Conservation (phyloP, 73 alveolate genomes). For the Diophrys appendiculata region DNA sequence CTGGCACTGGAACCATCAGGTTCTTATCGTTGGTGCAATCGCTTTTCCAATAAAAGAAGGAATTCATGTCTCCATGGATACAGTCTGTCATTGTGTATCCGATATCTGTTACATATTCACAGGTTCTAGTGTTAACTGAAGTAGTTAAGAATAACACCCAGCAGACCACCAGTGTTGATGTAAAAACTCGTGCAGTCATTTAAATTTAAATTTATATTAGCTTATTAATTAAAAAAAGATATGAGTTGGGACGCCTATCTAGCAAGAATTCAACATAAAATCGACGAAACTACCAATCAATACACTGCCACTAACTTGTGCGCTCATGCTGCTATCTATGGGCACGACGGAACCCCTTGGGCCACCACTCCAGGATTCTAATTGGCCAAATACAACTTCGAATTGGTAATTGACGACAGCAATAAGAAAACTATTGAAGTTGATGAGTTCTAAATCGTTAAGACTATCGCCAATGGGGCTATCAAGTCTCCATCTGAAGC, state of each 20-base stretch:
- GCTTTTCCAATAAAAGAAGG: too few species aligned
- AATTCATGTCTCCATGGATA: too few species aligned
- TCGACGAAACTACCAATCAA: constrained; percentile 5
- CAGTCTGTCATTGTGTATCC: too few species aligned
- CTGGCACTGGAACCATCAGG: too few species aligned
- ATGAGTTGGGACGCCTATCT: constrained; percentile 50
- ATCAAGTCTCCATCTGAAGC: constrained; percentile 38
- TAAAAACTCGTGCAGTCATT: too few species aligned
- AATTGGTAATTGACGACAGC: constrained; percentile 25
- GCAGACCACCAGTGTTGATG: too few species aligned
- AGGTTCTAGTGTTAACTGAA: too few species aligned
- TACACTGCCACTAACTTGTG: constrained; percentile 36
- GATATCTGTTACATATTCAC: too few species aligned
- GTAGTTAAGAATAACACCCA: too few species aligned
- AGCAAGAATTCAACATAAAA: constrained; percentile 2
- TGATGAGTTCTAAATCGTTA: constrained; percentile 20
- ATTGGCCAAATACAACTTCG: constrained; percentile 27
- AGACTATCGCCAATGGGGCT: constrained; percentile 30
- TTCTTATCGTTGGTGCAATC: too few species aligned
- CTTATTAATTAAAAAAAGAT: too few species aligned
- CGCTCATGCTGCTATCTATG: constrained; percentile 43
- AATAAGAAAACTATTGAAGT: constrained; percentile 25
- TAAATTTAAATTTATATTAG: too few species aligned
- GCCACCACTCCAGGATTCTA: constrained; percentile 38
- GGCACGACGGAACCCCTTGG: constrained; percentile 41